These are phyloP conservation scores for Phytophthora foliorum DNA, from an alignment of 352 stramenopile species.

Conservation along the genomic window DNA sequence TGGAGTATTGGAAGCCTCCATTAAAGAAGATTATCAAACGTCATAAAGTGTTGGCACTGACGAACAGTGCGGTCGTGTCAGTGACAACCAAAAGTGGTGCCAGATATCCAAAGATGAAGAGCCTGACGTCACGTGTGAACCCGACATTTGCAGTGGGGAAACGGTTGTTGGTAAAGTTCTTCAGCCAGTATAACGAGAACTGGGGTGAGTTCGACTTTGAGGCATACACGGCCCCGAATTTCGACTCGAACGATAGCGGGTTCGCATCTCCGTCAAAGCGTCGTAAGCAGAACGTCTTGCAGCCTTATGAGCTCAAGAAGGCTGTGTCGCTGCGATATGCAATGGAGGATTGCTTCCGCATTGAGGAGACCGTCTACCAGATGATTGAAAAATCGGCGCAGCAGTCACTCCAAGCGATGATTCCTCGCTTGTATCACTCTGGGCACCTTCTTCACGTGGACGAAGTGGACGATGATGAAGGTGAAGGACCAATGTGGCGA, in stretches of 20 bases:
- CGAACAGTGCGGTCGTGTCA: constrained; percentile 10
- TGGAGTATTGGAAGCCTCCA: constrained; percentile 67
- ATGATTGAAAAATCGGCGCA: constrained; percentile 50
- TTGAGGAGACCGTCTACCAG: constrained; percentile 65
- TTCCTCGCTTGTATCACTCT: constrained; percentile 60
- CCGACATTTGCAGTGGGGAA: constrained; percentile 78
- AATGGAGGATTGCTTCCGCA: constrained; percentile 84
- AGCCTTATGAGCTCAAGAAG: constrained; percentile 62
- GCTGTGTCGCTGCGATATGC: constrained; percentile 69
- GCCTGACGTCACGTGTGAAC: constrained; percentile 81
- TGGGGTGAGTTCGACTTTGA: constrained; percentile 86
- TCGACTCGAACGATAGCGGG: constrained; percentile 29
- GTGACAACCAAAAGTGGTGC: not conserved
- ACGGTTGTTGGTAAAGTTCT: constrained; percentile 80
- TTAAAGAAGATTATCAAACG: constrained; percentile 69
- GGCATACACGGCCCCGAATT: constrained; percentile 69
- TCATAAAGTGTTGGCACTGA: constrained; percentile 44
- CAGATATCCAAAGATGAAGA: constrained; percentile 58
- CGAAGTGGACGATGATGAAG: constrained; percentile 75
- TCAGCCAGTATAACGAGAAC: constrained; percentile 85
- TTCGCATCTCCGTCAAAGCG: constrained; percentile 44
- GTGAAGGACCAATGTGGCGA: constrained; percentile 78
- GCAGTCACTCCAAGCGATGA: constrained; percentile 40
- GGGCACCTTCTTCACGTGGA: constrained; percentile 67
- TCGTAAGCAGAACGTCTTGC: constrained; percentile 49